A percentile compares a stretch with the other conserved stretches of the same genome.
These are phyloP conservation scores for Apiospora hydei DNA, from an alignment of 2,329 filamentous ascomycete species.

Conservation along the genomic window DNA sequence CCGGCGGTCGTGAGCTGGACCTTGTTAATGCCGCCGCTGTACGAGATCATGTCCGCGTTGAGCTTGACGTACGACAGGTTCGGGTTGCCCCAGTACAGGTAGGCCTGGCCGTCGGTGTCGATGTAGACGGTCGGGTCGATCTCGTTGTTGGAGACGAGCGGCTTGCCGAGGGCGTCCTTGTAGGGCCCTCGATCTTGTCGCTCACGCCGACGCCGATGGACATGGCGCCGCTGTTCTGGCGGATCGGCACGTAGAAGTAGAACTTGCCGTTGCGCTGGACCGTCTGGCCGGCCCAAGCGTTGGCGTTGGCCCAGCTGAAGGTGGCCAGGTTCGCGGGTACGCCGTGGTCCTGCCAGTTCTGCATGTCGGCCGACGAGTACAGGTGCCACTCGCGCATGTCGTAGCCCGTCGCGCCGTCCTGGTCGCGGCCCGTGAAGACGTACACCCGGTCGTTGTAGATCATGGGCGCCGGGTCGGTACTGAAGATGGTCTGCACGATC, in stretches of 20 bases:
- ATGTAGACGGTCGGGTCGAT: slow-evolving; percentile 51
- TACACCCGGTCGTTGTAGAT: slow-evolving; percentile 40
- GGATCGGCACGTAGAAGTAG: slow-evolving; percentile 43
- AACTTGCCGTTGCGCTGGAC: slow-evolving; percentile 43
- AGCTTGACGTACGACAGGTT: slow-evolving; percentile 47
- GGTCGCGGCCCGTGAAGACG: slow-evolving; percentile 43
- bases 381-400: slow-evolving; percentile 44
- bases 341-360: slow-evolving; percentile 44
- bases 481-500: slow-evolving; percentile 36
- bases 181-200: slow-evolving; percentile 45
- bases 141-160: slow-evolving; percentile 44
- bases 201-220: slow-evolving; percentile 45
- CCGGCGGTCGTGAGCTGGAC: slow-evolving; percentile 32
- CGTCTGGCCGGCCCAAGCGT: slow-evolving; percentile 46
- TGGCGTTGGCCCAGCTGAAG: slow-evolving; percentile 44
- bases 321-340: slow-evolving; percentile 36
- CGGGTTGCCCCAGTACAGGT: slow-evolving; percentile 51
- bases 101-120: slow-evolving; percentile 51
- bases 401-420: slow-evolving; percentile 37
- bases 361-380: slow-evolving; percentile 44
- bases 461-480: slow-evolving; percentile 41
- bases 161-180: slow-evolving; percentile 43
- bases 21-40: slow-evolving; percentile 36
- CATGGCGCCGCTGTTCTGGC: slow-evolving; percentile 34
- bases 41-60: slow-evolving; percentile 50